Percentiles rank a stretch among this genome's conserved stretches.
Evolutionary conservation across 495 filamentous ascomycete genomes (phyloP).

Genomic region (Collariella sp.): DNA sequence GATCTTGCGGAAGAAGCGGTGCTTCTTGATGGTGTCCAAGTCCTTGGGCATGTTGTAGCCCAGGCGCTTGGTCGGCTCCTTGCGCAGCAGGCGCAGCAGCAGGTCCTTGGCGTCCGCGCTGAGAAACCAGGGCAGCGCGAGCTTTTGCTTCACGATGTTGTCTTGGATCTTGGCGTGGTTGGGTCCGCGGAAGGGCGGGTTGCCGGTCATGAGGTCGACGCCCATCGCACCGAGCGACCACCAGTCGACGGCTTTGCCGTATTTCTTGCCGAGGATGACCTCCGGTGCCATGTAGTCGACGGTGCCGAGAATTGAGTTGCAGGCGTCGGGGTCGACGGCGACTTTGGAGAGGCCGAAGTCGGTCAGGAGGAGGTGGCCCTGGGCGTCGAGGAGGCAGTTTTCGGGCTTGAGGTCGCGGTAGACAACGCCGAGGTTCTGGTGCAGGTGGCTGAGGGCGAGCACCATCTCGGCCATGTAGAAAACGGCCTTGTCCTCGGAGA

Average conservation of each 20-base stretch:
- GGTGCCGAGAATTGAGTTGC: conserved; percentile 83
- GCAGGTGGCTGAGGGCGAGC: conserved; percentile 84
- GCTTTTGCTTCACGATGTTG: conserved; percentile 87
- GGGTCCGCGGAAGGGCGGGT: conserved; percentile 78
- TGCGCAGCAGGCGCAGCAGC: conserved; percentile 76
- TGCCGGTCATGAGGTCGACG: conserved; percentile 84
- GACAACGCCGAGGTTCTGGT: conserved; percentile 82
- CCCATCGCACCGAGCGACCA: conserved; percentile 93
- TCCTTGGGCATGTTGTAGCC: conserved; percentile 86
- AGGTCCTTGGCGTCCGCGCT: conserved; percentile 86
- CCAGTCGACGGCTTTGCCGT: conserved; percentile 94
- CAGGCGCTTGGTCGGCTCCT: conserved; percentile 81
- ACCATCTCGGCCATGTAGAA: conserved; percentile 99
- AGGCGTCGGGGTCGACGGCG: conserved; percentile 70
- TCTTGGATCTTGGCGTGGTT: conserved; percentile 89
- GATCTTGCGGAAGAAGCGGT: conserved; percentile 93
- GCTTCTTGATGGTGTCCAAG: conserved; percentile 73
- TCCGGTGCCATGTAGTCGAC: conserved; percentile 99
- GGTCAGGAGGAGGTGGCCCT: conserved; percentile 88
- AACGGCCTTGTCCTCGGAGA: conserved; percentile 73
- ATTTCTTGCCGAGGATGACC: conserved; percentile 73
- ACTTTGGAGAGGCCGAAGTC: conserved; percentile 98
- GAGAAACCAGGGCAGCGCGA: conserved; percentile 78
- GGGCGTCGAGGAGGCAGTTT: conserved; percentile 86
- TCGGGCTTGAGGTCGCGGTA: conserved; percentile 97